These are phyloP conservation scores for Antrodiella citrinella DNA, from an alignment of 768 basidiomycete genomes.

Conservation along the genomic window DNA sequence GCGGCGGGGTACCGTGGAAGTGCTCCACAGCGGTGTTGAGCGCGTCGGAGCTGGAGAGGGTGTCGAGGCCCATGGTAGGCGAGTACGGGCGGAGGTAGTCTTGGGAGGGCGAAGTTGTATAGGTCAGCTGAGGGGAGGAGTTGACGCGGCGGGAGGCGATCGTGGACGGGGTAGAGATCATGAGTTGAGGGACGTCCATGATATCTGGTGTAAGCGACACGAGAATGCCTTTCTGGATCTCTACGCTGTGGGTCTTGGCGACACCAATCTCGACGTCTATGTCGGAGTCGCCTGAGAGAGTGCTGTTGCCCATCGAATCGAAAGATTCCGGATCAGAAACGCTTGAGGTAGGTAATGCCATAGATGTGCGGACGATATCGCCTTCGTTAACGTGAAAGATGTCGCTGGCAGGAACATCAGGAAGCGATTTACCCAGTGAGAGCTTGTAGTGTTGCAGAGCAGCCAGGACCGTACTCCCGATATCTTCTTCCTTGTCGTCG, in stretches of 20 bases:
- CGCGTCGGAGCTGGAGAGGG: not conserved
- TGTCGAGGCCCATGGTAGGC: not conserved
- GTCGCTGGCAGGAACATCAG: slow-evolving; percentile 2
- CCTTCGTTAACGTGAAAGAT: slow-evolving; percentile 8
- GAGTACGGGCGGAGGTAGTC: not conserved
- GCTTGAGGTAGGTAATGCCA: not conserved
- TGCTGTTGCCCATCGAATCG: not conserved
- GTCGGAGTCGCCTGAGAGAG: not conserved
- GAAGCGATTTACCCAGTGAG: slow-evolving; percentile 1
- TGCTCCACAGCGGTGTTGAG: not conserved
- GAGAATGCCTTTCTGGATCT: slow-evolving; percentile 11
- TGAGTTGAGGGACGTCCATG: not conserved
- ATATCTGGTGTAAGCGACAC: slow-evolving; percentile 6
- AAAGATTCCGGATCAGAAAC: not conserved
- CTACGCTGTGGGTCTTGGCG: slow-evolving; percentile 9
- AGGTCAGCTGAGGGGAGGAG: not conserved
- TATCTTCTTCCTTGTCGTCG: slow-evolving; percentile 8
- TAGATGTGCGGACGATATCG: slow-evolving; percentile 5
- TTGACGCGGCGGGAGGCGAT: not conserved
- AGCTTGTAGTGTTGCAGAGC: slow-evolving; percentile 7
- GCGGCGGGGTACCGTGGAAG: slow-evolving; percentile 5
- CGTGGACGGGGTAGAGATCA: not conserved
- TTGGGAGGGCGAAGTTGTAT: not conserved
- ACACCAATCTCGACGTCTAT: slow-evolving; percentile 7
- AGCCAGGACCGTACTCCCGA: slow-evolving; percentile 7